Conservation (phyloP, 1,284 basidiomycete genomes). For the Melampsora larici-populina region DNA sequence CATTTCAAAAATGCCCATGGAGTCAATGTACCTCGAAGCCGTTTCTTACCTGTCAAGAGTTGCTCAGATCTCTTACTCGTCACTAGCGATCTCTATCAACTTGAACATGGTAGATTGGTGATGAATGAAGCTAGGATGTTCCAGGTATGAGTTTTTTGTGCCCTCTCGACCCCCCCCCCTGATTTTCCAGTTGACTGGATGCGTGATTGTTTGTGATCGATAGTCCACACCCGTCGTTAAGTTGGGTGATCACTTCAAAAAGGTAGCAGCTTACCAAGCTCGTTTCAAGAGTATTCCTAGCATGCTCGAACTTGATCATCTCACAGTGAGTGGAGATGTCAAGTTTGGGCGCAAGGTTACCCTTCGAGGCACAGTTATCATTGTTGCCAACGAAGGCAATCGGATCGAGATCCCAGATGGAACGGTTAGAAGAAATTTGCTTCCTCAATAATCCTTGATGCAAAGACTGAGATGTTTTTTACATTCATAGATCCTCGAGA, state of each 20-base stretch:
- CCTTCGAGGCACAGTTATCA: slow-evolving; percentile 56
- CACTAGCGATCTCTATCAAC: slow-evolving; percentile 93
- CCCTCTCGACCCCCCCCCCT: background rate
- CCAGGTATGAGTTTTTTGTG: slow-evolving; percentile 1
- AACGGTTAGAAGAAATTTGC: slow-evolving; percentile 55
- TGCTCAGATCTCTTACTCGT: slow-evolving; percentile 71
- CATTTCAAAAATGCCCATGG: slow-evolving; percentile 92
- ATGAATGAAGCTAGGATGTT: slow-evolving; percentile 59
- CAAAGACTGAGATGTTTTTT: background rate
- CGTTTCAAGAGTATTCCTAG: slow-evolving; percentile 95
- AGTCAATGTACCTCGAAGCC: slow-evolving; percentile 93
- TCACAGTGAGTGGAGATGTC: slow-evolving; percentile 94
- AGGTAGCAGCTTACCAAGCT: slow-evolving; percentile 96
- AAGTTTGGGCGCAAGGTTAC: slow-evolving; percentile 92
- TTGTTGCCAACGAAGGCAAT: slow-evolving; percentile 88
- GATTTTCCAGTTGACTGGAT: too few relatives aligned
- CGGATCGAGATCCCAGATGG: slow-evolving; percentile 94
- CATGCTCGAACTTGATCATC: slow-evolving; percentile 77
- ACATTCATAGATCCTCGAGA: slow-evolving; percentile 67
- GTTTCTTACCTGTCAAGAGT: slow-evolving; percentile 89
- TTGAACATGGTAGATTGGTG: slow-evolving; percentile 88
- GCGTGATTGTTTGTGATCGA: slow-evolving; percentile 24
- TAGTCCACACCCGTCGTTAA: slow-evolving; percentile 92
- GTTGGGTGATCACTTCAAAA: slow-evolving; percentile 71
- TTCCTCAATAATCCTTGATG: background rate